Evolutionary conservation across 805 yeast species (phyloP), one percentile per base, ranked within the genome.

Genomic region (Kuraishia borneana): DNA sequence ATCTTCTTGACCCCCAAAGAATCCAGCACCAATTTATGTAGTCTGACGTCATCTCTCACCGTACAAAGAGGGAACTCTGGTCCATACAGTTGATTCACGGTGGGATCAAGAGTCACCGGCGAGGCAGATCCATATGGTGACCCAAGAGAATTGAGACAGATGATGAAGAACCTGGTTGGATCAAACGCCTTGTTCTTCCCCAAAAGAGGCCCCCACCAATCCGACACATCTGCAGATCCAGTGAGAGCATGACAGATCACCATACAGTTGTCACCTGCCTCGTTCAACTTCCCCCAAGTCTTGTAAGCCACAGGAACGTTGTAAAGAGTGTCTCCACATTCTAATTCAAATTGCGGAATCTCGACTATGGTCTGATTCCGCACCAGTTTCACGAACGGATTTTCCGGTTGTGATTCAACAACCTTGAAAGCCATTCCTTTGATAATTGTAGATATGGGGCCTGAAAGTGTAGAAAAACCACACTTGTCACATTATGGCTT

Each of bases 141-240:
- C 0, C 97, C 97, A 40, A 92, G 65, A n/a, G 94, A 80, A 52
- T 92, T 89, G 38, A 89, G 59, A 52, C 98, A 89, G 12, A 92
- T 68, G 31, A 92, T 75, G 54, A 84, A 84, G 54, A 79, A 92
- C 42, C 82, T 70, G 0, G 87, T 64, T 0, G 96, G 95, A 57
- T 92, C 98, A 56, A 92, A 85, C 1, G 97, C 94, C 38, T 78
- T 71, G 10, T 75, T 82, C 3, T 75, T 71, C 1, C 97, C 98
- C 20, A 92, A 60, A 18, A 92, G 57, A 0, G 97, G 96, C 0
- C 97, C 96, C 98, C 98, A 92, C 98, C 98, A 92, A 49, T 92
- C 98, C 26, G 81, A 70, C 13, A 89, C 95, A 53, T 92, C 97
- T 0, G 95, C 72, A 0, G 96, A 85, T 0, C 98, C 98, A 0